A percentile compares a stretch with the other conserved stretches of the same genome.
Conservation (phyloP, 345 rosid genomes). For the Combretum micranthum region DNA sequence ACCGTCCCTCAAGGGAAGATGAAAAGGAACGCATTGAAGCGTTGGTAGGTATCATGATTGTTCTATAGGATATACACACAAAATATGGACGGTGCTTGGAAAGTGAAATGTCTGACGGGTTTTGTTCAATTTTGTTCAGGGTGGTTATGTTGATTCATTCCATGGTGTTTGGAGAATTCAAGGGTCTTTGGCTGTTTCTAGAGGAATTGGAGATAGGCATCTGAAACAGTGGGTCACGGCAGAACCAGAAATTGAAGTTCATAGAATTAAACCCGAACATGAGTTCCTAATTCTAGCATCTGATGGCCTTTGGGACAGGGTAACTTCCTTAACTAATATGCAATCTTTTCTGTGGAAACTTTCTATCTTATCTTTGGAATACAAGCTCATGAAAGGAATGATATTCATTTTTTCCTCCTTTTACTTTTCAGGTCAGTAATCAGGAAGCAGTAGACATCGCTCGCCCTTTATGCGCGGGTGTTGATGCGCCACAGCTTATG, state of each 20-base stretch:
- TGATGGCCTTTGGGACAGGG: slow-evolving; percentile 98
- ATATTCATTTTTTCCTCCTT: not conserved
- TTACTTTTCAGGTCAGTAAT: slow-evolving; percentile 52
- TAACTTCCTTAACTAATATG: slow-evolving; percentile 8
- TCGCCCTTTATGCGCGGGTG: slow-evolving; percentile 39
- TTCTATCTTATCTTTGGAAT: not conserved
- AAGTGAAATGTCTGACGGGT: slow-evolving; percentile 4
- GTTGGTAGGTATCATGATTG: slow-evolving; percentile 33
- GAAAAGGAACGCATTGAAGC: slow-evolving; percentile 62
- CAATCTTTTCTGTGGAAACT: not conserved
- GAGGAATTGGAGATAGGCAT: slow-evolving; percentile 73
- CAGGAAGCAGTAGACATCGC: slow-evolving; percentile 86
- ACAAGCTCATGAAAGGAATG: too few relatives aligned
- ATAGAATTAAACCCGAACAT: slow-evolving; percentile 38
- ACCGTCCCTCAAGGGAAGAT: slow-evolving; percentile 74
- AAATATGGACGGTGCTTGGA: not conserved
- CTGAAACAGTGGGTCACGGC: slow-evolving; percentile 85
- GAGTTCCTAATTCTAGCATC: slow-evolving; percentile 94
- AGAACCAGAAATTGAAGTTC: slow-evolving; percentile 65
- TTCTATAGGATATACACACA: not conserved
- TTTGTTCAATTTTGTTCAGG: slow-evolving; percentile 25
- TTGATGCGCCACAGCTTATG: slow-evolving; percentile 33
- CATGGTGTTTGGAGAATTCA: slow-evolving; percentile 87
- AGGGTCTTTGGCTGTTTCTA: slow-evolving; percentile 76
- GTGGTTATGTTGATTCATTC: slow-evolving; percentile 74